Percentiles rank a stretch among this genome's conserved stretches.
These are phyloP conservation scores for Coffea humblotiana DNA, from an alignment of 305 asterid species.

Conservation along the genomic window DNA sequence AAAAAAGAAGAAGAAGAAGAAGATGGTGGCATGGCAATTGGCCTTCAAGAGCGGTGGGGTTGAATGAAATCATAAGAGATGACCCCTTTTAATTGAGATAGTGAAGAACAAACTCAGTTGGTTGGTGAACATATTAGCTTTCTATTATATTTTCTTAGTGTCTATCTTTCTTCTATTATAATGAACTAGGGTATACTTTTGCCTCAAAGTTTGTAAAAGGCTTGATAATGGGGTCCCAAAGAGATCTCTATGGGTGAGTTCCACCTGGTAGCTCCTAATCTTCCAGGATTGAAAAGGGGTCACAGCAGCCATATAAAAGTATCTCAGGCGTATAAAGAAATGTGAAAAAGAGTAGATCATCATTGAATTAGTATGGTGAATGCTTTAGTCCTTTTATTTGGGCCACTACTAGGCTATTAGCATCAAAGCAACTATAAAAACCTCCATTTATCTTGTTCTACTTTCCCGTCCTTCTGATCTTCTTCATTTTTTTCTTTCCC, in stretches of 20 bases:
- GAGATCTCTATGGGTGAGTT: conserved; percentile 40
- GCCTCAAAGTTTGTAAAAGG: conserved; percentile 54
- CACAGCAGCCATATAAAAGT: conserved; percentile 7
- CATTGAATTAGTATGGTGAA: conserved; percentile 41
- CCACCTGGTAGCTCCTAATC: conserved; percentile 28
- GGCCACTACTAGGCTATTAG: conserved; percentile 37
- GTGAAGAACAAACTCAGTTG: conserved; percentile 38
- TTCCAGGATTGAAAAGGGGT: conserved; percentile 30
- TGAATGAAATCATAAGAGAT: conserved; percentile 33
- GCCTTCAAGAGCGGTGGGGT: conserved; percentile 30
- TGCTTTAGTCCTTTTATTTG: conserved; percentile 32
- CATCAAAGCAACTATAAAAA: conserved; percentile 21
- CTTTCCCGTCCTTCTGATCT: background rate
- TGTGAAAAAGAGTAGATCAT: conserved; percentile 27
- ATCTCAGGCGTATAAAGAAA: conserved; percentile 8
- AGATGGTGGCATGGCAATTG: conserved; percentile 16
- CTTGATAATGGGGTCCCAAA: conserved; percentile 37
- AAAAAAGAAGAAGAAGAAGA: background rate
- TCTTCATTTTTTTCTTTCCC: background rate
- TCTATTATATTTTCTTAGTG: conserved; percentile 11
- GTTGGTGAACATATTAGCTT: conserved; percentile 35
- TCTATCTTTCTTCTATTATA: conserved; percentile 15
- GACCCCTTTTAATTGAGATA: conserved; percentile 38
- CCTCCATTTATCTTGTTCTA: conserved; percentile 10
- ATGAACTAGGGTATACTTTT: conserved; percentile 31